Evolutionary conservation across 352 stramenopile species (phyloP), one percentile per base, ranked within the genome.

Genomic region (Globisporangium paddicum): DNA sequence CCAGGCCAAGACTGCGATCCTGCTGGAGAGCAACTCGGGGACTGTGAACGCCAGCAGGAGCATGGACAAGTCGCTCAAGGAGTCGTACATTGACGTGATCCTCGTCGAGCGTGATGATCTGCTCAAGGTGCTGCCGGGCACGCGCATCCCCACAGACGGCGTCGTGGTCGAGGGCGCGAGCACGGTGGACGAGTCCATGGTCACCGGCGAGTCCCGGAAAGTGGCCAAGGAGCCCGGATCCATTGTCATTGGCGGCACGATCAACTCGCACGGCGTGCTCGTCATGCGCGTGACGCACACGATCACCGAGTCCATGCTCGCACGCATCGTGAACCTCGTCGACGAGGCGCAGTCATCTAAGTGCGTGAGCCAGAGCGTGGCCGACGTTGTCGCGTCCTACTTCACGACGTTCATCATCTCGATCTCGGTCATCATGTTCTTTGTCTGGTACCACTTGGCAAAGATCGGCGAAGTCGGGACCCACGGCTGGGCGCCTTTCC

Each of bases 1-100:
- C 59, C 79, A 93, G 56, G 77, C 81, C 32, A 90, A 90, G 63
- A 95, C 79, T 1, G 96, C 96, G 11, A 95, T 96, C 38, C 72
- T 98, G 55, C 66, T 98, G 19, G 82, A 90, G 26, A 63, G 63
- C 0, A 57, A 68, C 10, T 32, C 28, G 28, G 28, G 28, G 28
- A 58, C 64, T 38, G 28, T 26, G 42, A 53, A 66, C 1, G 59
- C 68, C 13, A 64, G 50, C 35, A 55, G 50, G n/a, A 49, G n/a
- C 38, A 44, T 44, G 2, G 51, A 47, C 38, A 60, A 41, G 34
- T 37, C 44, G 5, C 55, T 73, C 46, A 79, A 83, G 42, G 83
- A 91, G 50, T 63, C 77, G 40, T 86, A 88, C 62, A 87, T 93
- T 60, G 83, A 93, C 37, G 68, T 90, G 19, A 69, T 86, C 45